A percentile compares a stretch with the other conserved stretches of the same genome.
Conservation (phyloP, 192 early-diverging fungal species). For the Backusella westeae region DNA sequence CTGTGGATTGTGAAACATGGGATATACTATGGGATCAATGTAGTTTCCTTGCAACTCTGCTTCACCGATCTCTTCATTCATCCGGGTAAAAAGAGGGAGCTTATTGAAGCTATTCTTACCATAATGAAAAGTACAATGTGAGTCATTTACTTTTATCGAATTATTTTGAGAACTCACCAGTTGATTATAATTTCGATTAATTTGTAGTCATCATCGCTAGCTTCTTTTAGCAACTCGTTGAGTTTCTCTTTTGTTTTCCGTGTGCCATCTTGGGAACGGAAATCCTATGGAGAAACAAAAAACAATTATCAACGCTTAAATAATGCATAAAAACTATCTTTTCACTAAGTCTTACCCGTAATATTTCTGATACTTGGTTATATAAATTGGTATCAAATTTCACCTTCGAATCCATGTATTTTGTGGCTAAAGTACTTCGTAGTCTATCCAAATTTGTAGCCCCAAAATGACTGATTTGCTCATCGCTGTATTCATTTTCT, state of each 20-base stretch:
- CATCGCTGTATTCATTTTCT: too few relatives aligned
- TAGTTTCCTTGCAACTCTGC: not conserved
- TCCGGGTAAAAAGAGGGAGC: not conserved
- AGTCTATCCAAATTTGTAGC: too few relatives aligned
- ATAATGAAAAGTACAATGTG: not conserved
- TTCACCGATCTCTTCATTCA: not conserved
- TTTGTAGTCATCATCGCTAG: not conserved
- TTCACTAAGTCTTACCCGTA: too few relatives aligned
- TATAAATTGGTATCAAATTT: too few relatives aligned
- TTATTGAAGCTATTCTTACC: not conserved
- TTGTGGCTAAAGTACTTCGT: too few relatives aligned
- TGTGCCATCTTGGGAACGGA: too few relatives aligned
- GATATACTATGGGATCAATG: not conserved
- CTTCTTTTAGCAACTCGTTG: not conserved
- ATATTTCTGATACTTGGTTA: too few relatives aligned
- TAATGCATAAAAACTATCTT: too few relatives aligned
- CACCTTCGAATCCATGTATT: too few relatives aligned
- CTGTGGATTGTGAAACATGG: constrained; percentile 1
- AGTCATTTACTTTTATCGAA: not conserved
- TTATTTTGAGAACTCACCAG: not conserved
- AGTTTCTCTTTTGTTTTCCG: not conserved
- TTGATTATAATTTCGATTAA: not conserved
- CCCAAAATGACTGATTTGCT: too few relatives aligned
- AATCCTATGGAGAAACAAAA: too few relatives aligned
- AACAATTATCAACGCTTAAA: too few relatives aligned